Conservation (phyloP, 805 yeast genomes). For the Kluyveromyces aestuarii region DNA sequence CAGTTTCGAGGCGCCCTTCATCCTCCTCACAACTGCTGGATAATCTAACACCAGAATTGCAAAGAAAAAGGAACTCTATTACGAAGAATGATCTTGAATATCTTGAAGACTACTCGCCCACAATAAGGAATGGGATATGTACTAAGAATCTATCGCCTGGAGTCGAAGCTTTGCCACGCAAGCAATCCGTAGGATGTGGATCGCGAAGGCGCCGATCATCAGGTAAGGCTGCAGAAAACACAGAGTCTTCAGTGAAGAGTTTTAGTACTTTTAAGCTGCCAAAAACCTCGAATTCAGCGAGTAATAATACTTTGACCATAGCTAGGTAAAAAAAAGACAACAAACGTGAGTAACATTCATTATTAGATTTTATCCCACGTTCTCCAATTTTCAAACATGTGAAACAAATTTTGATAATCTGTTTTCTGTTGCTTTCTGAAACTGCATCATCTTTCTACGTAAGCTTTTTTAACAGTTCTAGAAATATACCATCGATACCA, state of each 20-base stretch:
- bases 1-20: neutral
- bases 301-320: neutral
- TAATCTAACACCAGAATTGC: constrained; percentile 8
- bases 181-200: constrained; percentile 3
- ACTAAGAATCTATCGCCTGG: neutral
- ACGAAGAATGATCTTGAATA: constrained; percentile 1
- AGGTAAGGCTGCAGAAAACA: constrained; percentile 3
- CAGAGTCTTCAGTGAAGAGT: neutral
- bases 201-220: constrained; percentile 7
- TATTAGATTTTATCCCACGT: neutral
- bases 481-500: neutral
- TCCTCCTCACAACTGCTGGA: constrained; percentile 4
- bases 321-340: neutral
- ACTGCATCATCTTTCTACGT: neutral
- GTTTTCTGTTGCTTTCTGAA: neutral
- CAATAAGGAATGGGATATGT: neutral
- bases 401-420: neutral
- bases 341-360: neutral
- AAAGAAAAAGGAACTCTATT: constrained; percentile 8
- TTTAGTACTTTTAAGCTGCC: neutral
- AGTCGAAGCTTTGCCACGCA: neutral
- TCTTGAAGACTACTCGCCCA: constrained; percentile 1
- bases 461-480: neutral
- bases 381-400: neutral
- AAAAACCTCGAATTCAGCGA: neutral